These are phyloP conservation scores for Oldenlandia corymbosa DNA, from an alignment of 257 asterid genomes.

Conservation along the genomic window DNA sequence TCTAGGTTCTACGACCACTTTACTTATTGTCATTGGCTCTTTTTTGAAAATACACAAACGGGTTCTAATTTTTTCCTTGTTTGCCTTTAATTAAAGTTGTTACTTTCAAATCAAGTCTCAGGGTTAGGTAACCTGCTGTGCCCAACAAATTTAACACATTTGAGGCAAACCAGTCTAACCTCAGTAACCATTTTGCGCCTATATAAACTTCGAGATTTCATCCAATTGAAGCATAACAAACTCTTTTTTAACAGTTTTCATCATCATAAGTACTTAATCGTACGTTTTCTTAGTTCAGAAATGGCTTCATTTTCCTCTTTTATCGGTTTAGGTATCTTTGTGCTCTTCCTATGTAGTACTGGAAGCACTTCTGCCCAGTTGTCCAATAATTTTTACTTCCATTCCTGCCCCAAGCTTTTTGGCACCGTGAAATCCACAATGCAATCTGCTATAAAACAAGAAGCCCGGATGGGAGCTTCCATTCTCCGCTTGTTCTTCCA, in stretches of 20 bases:
- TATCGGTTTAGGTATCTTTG: constrained; percentile 27
- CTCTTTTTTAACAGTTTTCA: constrained; percentile 1
- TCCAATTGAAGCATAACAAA: constrained; percentile 17
- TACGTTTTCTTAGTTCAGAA: not conserved
- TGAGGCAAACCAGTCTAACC: constrained; percentile 13
- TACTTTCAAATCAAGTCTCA: constrained; percentile 24
- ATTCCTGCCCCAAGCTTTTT: constrained; percentile 59
- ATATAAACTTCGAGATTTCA: constrained; percentile 27
- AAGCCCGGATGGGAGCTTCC: constrained; percentile 92
- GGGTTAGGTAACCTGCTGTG: constrained; percentile 64
- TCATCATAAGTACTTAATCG: not conserved
- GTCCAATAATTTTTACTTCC: constrained; percentile 44
- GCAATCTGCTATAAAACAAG: constrained; percentile 47
- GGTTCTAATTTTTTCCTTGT: too few relatives aligned
- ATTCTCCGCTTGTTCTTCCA: constrained; percentile 85
- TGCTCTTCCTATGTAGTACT: constrained; percentile 23
- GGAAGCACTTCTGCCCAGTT: constrained; percentile 68
- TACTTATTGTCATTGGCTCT: not conserved
- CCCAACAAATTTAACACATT: constrained; percentile 27
- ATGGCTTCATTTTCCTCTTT: constrained; percentile 46
- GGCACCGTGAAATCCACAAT: constrained; percentile 43
- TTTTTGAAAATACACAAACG: too few relatives aligned
- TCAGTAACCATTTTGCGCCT: constrained; percentile 15
- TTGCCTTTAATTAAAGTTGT: not conserved
- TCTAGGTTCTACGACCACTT: too few relatives aligned